Percentiles rank a stretch among this genome's conserved stretches.
Evolutionary conservation across 768 basidiomycete species (phyloP).

Genomic region (Amanita molliuscula): DNA sequence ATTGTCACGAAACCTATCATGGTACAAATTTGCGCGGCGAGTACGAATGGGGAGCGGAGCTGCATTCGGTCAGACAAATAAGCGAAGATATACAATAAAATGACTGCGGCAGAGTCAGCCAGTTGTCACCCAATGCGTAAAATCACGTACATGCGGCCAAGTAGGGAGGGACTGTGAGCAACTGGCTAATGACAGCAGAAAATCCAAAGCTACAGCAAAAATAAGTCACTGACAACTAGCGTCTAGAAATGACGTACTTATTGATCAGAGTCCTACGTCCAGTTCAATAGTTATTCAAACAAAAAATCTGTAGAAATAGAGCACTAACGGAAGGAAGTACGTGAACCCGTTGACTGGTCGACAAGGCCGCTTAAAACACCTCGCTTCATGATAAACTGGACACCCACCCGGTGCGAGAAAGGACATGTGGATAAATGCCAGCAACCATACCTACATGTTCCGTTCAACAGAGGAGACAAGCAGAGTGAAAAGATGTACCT

Average conservation of each 20-base stretch:
- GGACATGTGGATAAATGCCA: constrained; percentile 50
- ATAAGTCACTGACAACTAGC: not conserved
- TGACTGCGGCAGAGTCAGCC: constrained; percentile 12
- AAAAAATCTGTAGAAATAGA: constrained; percentile 26
- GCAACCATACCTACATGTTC: constrained; percentile 32
- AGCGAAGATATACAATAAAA: constrained; percentile 40
- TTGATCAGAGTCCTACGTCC: constrained; percentile 46
- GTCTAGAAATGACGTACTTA: constrained; percentile 16
- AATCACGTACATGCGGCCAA: constrained; percentile 39
- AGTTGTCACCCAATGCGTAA: not conserved
- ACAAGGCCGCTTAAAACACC: no score
- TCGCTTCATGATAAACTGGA: constrained; percentile 14
- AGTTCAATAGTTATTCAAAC: constrained; percentile 7
- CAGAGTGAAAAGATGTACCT: constrained; percentile 20
- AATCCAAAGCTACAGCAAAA: constrained; percentile 43
- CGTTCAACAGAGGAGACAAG: constrained; percentile 36
- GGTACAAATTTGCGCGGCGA: not conserved
- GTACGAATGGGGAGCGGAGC: constrained; percentile 11
- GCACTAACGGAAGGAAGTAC: constrained; percentile 55
- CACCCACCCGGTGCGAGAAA: constrained; percentile 48
- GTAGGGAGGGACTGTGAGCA: constrained; percentile 63
- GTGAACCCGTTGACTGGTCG: constrained; percentile 57
- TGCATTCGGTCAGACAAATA: constrained; percentile 47
- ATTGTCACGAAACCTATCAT: not conserved
- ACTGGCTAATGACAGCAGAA: constrained; percentile 42